Evolutionary conservation across 352 stramenopile species (phyloP).

Genomic region (Globisporangium cederbergense): DNA sequence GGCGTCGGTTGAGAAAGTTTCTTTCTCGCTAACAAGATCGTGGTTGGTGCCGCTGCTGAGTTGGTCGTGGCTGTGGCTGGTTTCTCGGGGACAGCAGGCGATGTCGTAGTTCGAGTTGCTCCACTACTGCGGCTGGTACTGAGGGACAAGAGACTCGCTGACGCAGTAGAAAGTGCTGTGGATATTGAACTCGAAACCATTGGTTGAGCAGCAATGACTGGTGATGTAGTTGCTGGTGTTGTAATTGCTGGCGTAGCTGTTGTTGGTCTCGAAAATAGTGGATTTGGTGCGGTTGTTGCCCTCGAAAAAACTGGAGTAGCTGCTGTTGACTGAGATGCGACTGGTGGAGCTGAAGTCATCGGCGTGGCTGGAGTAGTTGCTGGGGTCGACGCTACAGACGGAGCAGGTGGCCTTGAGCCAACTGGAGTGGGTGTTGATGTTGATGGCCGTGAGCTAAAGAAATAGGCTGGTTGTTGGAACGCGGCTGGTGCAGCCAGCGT

Average conservation of each 20-base stretch:
- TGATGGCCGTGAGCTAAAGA: background rate
- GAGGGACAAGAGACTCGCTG: background rate
- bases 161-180: background rate
- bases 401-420: background rate
- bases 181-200: background rate
- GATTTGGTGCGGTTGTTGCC: no score
- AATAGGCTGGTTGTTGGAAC: no score
- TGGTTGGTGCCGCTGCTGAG: background rate
- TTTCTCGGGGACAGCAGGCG: background rate
- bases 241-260: background rate
- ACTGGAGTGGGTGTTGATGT: background rate
- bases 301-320: no score
- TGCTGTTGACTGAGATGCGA: no score
- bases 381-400: background rate
- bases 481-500: background rate
- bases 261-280: no score
- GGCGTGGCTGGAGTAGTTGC: background rate
- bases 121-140: background rate
- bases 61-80: background rate
- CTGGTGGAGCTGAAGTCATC: no score
- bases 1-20: conserved; percentile 13
- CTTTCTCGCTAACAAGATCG: conserved; percentile 26
- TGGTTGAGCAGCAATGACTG: background rate
- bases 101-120: background rate
- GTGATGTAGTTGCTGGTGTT: background rate